These are phyloP conservation scores for Fusarium staphyleae DNA, from an alignment of 2,329 filamentous ascomycete genomes.

Conservation along the genomic window DNA sequence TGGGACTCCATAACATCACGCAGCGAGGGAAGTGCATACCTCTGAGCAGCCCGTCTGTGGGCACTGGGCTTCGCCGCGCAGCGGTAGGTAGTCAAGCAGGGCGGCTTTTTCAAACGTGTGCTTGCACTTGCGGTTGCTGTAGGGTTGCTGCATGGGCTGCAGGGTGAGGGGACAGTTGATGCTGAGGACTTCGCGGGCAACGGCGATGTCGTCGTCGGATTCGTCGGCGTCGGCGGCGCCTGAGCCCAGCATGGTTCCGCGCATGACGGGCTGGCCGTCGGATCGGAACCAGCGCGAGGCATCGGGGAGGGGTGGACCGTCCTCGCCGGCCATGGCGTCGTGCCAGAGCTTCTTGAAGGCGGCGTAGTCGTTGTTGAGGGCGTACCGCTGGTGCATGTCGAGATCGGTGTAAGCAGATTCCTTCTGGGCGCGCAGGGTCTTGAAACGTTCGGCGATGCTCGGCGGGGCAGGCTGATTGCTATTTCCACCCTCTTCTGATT, in stretches of 20 bases:
- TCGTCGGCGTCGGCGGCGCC: constrained; percentile 56
- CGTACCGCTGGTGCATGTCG: constrained; percentile 58
- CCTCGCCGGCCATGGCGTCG: constrained; percentile 57
- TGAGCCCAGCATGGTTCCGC: constrained; percentile 26
- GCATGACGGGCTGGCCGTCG: constrained; percentile 53
- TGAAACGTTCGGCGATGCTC: constrained; percentile 46
- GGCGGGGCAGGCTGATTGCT: constrained; percentile 34
- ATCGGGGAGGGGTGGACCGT: constrained; percentile 60
- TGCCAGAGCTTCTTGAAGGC: constrained; percentile 67
- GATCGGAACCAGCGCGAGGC: constrained; percentile 61
- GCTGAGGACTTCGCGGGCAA: constrained; percentile 68
- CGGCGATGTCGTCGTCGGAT: constrained; percentile 70
- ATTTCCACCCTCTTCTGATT: constrained; percentile 38
- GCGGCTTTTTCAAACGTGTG: constrained; percentile 75
- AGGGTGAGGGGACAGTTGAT: constrained; percentile 75
- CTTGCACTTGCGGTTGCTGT: constrained; percentile 70
- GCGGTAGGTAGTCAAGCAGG: constrained; percentile 64
- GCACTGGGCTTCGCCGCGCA: constrained; percentile 58
- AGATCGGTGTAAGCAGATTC: constrained; percentile 52
- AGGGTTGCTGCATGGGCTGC: constrained; percentile 68
- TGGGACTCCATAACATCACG: not conserved
- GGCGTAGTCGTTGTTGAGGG: constrained; percentile 64
- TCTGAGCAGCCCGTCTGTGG: constrained; percentile 70
- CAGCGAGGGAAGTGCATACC: constrained; percentile 48
- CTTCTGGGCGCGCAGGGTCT: constrained; percentile 48